phyloP scores from a whole-genome alignment of 2,329 filamentous ascomycete species.

The Colletotrichum sublineola region DNA sequence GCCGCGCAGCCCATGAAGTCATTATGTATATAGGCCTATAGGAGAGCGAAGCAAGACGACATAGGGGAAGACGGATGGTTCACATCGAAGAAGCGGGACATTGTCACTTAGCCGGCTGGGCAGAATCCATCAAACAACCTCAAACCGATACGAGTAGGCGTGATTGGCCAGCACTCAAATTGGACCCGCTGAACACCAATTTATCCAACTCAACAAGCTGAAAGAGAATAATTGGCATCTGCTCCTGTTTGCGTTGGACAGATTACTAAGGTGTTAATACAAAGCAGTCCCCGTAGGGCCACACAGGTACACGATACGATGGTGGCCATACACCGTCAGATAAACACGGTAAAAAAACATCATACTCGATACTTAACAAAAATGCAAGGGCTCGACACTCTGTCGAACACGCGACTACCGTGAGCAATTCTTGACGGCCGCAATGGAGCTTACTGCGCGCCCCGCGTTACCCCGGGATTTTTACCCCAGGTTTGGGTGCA shows the following conservation, averaged over 20 bases:
- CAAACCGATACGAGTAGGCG: neutral
- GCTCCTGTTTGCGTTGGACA: neutral
- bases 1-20: neutral
- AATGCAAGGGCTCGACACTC: too few relatives aligned
- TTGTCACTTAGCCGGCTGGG: neutral
- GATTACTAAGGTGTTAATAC: too few relatives aligned
- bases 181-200: neutral
- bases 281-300: too few relatives aligned
- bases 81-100: neutral
- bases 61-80: neutral
- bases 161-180: neutral
- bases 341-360: too few relatives aligned
- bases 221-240: neutral
- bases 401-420: too few relatives aligned
- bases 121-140: neutral
- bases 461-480: neutral
- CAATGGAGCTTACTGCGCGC: neutral
- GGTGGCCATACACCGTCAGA: too few relatives aligned
- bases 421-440: neutral
- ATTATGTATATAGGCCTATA: neutral
- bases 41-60: neutral
- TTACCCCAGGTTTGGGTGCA: neutral
- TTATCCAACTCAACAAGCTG: neutral
- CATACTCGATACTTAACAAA: too few relatives aligned
- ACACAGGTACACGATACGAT: too few relatives aligned